Conservation (phyloP, 305 asterid species). For the Ilex paraguariensis region DNA sequence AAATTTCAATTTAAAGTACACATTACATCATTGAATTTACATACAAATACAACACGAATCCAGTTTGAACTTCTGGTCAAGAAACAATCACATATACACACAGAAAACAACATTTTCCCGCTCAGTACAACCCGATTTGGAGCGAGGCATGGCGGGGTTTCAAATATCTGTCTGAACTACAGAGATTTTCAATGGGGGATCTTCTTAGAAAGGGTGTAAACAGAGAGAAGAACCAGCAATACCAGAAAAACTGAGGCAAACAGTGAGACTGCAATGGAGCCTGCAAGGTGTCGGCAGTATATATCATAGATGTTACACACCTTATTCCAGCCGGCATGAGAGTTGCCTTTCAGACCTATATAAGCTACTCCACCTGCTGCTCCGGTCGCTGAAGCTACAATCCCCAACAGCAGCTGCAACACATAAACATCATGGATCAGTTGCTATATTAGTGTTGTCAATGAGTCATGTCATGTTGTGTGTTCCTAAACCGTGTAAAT, state of each 20-base stretch:
- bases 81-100: not conserved
- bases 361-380: constrained; percentile 42
- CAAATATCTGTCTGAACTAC: not conserved
- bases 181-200: constrained; percentile 30
- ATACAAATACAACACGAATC: no score
- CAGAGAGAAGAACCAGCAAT: constrained; percentile 46
- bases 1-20: no score
- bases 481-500: not conserved
- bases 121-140: not conserved
- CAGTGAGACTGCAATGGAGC: constrained; percentile 46
- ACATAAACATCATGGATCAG: not conserved
- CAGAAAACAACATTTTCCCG: not conserved
- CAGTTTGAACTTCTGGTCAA: no score
- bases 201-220: constrained; percentile 51
- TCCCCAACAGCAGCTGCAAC: constrained; percentile 44
- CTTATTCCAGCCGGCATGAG: constrained; percentile 34
- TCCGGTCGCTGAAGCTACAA: constrained; percentile 48
- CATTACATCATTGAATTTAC: no score
- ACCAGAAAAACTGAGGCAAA: constrained; percentile 36
- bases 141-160: not conserved
- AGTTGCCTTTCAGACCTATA: constrained; percentile 38
- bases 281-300: constrained; percentile 40
- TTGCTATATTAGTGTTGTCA: not conserved
- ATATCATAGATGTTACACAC: constrained; percentile 27
- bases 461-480: not conserved